These are phyloP conservation scores for Hymenoscyphus salicellus DNA, from an alignment of 2,329 filamentous ascomycete genomes.

Conservation along the genomic window DNA sequence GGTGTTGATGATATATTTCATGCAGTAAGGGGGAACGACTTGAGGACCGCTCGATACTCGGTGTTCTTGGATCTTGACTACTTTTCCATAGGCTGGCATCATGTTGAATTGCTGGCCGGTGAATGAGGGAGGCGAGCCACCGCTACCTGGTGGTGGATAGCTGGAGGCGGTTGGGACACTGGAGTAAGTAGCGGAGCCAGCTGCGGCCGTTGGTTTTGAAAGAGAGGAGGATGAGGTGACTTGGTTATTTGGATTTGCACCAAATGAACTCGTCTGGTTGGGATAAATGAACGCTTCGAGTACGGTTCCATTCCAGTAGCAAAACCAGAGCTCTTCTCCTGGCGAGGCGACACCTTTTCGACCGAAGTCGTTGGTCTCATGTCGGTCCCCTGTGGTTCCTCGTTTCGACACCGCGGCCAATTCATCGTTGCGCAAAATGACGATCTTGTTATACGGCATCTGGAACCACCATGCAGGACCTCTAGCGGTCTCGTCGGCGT, in stretches of 20 bases:
- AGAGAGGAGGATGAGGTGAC: slow-evolving; percentile 5
- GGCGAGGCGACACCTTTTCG: slow-evolving; percentile 41
- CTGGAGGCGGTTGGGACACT: slow-evolving; percentile 33
- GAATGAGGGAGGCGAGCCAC: slow-evolving; percentile 6
- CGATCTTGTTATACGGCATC: slow-evolving; percentile 60
- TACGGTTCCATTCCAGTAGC: slow-evolving; percentile 65
- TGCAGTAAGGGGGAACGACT: slow-evolving; percentile 55
- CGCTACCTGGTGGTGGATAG: slow-evolving; percentile 12
- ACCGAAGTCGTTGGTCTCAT: background rate
- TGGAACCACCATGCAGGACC: slow-evolving; percentile 65
- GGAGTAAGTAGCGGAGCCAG: slow-evolving; percentile 13
- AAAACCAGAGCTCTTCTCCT: slow-evolving; percentile 66
- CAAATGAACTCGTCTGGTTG: slow-evolving; percentile 40
- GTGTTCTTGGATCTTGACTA: slow-evolving; percentile 65
- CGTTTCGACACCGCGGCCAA: slow-evolving; percentile 17
- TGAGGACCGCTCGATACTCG: slow-evolving; percentile 38
- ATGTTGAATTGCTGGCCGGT: slow-evolving; percentile 14
- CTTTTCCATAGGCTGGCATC: slow-evolving; percentile 49
- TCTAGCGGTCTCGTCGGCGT: slow-evolving; percentile 52
- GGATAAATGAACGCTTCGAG: slow-evolving; percentile 67
- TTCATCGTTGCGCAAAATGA: slow-evolving; percentile 44
- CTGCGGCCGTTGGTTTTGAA: slow-evolving; percentile 8
- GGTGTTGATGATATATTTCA: slow-evolving; percentile 59
- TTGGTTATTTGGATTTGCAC: slow-evolving; percentile 6
- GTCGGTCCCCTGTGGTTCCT: background rate